phyloP scores from a whole-genome alignment of 352 stramenopile species.

The Phytophthora palmivora region DNA sequence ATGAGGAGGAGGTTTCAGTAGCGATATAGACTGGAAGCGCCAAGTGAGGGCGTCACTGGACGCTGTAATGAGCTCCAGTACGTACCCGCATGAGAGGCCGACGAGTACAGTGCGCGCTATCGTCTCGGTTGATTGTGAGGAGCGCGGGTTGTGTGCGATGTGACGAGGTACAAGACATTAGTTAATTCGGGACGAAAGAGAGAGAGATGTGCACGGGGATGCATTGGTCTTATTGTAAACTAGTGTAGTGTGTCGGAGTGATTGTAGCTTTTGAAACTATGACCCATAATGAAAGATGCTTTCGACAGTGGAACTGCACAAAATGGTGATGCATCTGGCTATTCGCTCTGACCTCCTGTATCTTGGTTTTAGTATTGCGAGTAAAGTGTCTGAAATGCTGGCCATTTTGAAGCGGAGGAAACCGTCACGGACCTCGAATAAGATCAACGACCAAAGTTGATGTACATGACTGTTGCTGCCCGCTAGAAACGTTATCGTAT shows the following conservation, averaged over 20 bases:
- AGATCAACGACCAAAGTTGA: background rate
- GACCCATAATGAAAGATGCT: conserved; percentile 13
- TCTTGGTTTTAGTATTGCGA: conserved; percentile 10
- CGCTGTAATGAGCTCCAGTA: background rate
- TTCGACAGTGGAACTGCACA: conserved; percentile 20
- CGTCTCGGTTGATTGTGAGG: conserved; percentile 25
- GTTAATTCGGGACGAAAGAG: conserved; percentile 1
- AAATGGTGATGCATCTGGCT: conserved; percentile 20
- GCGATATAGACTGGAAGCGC: conserved; percentile 3
- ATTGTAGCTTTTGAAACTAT: background rate
- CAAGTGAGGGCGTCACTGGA: background rate
- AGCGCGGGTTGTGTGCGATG: conserved; percentile 23
- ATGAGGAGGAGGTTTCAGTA: conserved; percentile 13
- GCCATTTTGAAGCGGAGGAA: conserved; percentile 2
- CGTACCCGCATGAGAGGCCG: conserved; percentile 36
- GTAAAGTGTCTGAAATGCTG: background rate
- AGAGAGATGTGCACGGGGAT: background rate
- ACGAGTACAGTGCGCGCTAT: conserved; percentile 22
- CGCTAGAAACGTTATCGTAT: no score
- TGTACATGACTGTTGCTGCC: no score
- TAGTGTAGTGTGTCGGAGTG: conserved; percentile 6
- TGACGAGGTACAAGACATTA: conserved; percentile 20
- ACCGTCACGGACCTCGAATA: conserved; percentile 1
- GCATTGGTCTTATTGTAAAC: background rate
- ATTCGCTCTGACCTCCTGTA: conserved; percentile 8